Percentiles rank a stretch among this genome's conserved stretches.
phyloP scores from a whole-genome alignment of 306 rosid species.

The Trifolium fragiferum region DNA sequence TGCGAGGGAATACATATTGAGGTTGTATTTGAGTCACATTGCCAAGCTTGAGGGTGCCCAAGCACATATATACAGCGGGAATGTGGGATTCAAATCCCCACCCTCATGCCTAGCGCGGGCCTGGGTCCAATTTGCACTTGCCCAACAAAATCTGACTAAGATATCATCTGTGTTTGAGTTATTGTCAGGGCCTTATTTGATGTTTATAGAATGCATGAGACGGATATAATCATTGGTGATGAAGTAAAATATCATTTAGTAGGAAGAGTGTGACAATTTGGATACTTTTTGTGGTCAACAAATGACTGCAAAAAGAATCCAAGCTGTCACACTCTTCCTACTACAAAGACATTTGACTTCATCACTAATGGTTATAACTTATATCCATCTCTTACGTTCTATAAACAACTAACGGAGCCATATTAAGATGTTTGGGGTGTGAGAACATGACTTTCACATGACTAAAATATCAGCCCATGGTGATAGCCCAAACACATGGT shows the following conservation, averaged over 20 bases:
- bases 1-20: constrained; percentile 2
- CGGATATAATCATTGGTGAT: too few relatives aligned
- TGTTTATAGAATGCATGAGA: too few relatives aligned
- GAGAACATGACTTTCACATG: neutral
- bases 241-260: too few relatives aligned
- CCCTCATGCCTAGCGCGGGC: neutral
- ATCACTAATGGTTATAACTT: too few relatives aligned
- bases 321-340: neutral
- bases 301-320: too few relatives aligned
- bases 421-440: neutral
- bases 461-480: neutral
- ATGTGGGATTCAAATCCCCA: neutral
- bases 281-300: too few relatives aligned
- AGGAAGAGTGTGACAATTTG: too few relatives aligned
- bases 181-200: too few relatives aligned
- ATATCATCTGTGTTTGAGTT: neutral
- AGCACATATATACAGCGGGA: neutral
- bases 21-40: neutral
- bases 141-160: neutral
- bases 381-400: neutral
- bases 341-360: neutral
- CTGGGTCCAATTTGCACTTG: neutral
- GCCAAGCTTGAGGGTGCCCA: neutral
- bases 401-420: neutral
- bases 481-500: neutral